phyloP scores from a whole-genome alignment of 768 basidiomycete species.

The Phanerochaete carnosa region DNA sequence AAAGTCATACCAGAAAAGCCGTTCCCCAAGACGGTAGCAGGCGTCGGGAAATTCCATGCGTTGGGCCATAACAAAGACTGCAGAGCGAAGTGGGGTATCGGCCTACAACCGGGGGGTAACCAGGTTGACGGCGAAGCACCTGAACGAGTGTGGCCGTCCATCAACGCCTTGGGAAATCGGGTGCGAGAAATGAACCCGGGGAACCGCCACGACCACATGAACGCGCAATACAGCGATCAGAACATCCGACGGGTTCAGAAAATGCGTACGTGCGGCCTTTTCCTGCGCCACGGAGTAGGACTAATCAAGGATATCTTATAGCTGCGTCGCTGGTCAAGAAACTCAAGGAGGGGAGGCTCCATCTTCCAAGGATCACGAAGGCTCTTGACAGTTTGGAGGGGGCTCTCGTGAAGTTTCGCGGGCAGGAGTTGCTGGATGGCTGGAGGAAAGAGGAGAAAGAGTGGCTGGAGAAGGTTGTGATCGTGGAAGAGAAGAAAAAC shows the following conservation, averaged over 20 bases:
- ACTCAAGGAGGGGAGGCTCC: background rate
- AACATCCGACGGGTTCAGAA: slow-evolving; percentile 9
- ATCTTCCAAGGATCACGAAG: background rate
- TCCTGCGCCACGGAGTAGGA: too few species aligned
- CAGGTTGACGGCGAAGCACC: slow-evolving; percentile 17
- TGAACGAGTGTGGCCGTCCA: slow-evolving; percentile 15
- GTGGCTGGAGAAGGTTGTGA: background rate
- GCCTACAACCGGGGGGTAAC: slow-evolving; percentile 8
- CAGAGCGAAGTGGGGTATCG: slow-evolving; percentile 2
- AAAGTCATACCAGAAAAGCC: background rate
- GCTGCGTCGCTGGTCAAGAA: background rate
- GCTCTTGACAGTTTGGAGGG: background rate
- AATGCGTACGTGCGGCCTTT: slow-evolving; percentile 6
- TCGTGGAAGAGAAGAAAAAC: background rate
- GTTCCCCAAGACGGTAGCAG: background rate
- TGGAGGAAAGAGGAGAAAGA: background rate
- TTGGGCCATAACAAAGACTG: slow-evolving; percentile 3
- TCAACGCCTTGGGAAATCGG: slow-evolving; percentile 4
- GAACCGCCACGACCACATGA: slow-evolving; percentile 19
- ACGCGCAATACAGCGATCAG: slow-evolving; percentile 13
- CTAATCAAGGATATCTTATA: background rate
- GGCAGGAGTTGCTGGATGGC: background rate
- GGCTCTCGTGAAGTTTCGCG: background rate
- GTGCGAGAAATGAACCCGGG: slow-evolving; percentile 16
- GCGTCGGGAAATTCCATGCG: slow-evolving; percentile 7